Evolutionary conservation across 192 early-diverging fungal species (phyloP).

Genomic region (Coemansia sp.): DNA sequence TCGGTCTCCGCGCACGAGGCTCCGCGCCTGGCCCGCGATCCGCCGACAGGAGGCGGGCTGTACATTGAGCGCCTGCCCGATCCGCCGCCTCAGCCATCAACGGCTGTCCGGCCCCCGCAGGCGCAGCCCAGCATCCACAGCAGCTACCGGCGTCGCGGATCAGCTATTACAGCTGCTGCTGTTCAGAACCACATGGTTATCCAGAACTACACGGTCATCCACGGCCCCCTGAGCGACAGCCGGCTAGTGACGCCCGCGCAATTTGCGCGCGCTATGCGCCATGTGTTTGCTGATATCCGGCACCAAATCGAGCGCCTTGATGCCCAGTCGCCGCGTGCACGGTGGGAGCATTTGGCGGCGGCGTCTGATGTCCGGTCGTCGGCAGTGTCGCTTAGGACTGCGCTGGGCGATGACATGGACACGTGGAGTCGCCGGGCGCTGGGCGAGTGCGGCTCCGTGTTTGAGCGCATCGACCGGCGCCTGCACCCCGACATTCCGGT

Average conservation of each 20-base stretch:
- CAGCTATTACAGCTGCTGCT: not conserved
- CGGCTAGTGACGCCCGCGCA: slow-evolving; percentile 21
- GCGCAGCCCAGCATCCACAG: not conserved
- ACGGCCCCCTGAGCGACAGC: not conserved
- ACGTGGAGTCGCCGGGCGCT: not conserved
- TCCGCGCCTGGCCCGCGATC: slow-evolving; percentile 7
- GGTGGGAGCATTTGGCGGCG: slow-evolving; percentile 19
- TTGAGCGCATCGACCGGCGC: slow-evolving; percentile 16
- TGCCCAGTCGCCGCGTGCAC: slow-evolving; percentile 16
- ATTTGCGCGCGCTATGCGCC: slow-evolving; percentile 20
- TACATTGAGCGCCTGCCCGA: slow-evolving; percentile 23
- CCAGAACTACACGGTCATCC: slow-evolving; percentile 35
- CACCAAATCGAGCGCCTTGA: slow-evolving; percentile 30
- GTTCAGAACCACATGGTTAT: slow-evolving; percentile 12
- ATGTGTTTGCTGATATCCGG: slow-evolving; percentile 38
- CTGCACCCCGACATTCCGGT: slow-evolving; percentile 37
- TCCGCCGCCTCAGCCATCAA: not conserved
- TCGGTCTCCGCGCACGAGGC: slow-evolving; percentile 24
- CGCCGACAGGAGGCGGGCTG: slow-evolving; percentile 4
- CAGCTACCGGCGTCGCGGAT: not conserved
- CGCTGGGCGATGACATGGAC: slow-evolving; percentile 7
- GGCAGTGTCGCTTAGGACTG: slow-evolving; percentile 18
- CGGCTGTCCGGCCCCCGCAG: not conserved
- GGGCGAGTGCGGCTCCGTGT: slow-evolving; percentile 6
- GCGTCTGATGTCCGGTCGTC: slow-evolving; percentile 15